Evolutionary conservation across 2,329 filamentous ascomycete genomes (phyloP), one percentile per base, ranked within the genome.

Genomic region (Colletotrichum sp.): DNA sequence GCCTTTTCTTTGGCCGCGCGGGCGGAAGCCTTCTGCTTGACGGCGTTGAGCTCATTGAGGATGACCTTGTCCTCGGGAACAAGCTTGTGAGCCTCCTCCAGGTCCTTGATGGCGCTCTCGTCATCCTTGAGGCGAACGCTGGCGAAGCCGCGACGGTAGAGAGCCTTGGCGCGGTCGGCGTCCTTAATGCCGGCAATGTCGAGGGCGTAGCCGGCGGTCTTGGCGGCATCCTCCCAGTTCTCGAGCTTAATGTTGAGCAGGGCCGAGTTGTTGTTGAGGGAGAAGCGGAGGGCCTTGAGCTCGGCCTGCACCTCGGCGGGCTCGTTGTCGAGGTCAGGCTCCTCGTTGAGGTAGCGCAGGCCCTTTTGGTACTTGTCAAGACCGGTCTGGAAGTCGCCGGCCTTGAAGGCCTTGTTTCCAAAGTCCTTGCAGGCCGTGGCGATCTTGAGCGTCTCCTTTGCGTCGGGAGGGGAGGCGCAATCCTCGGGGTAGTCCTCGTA

Each of bases 401-500:
- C 88, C 89, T 98, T 98, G 91, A 98, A 98, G 2, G 96, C 96
- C 80, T 93, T 92, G 88, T 98, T 99, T 80, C 97, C 97, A 82
- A 94, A 97, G 43, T 94, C 94, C 88, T 99, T 99, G 85, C 98
- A 92, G 79, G 95, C 95, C 7, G 90, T 88, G 4, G 95, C 96
- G 77, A 99, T 96, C 85, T 94, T 92, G 83, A 95, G 90, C 77
- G 96, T 91, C 77, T 94, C 90, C 21, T 89, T 83, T 16, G 94
- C 94, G 66, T 92, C 90, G 77, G 96, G 90, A 70, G 93, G 88
- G 77, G 86, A 83, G 24, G 83, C 85, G 80, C 93, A 92, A 86
- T 99, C 97, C 83, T 98, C 96, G 38, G 97, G 97, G 86, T 94
- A 99, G 84, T 99, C 97, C 87, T 99, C 96, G 86, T 98, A 98